Base-by-base conservation (phyloP, 306 rosid species). In the Dalbergia cultrata region DNA sequence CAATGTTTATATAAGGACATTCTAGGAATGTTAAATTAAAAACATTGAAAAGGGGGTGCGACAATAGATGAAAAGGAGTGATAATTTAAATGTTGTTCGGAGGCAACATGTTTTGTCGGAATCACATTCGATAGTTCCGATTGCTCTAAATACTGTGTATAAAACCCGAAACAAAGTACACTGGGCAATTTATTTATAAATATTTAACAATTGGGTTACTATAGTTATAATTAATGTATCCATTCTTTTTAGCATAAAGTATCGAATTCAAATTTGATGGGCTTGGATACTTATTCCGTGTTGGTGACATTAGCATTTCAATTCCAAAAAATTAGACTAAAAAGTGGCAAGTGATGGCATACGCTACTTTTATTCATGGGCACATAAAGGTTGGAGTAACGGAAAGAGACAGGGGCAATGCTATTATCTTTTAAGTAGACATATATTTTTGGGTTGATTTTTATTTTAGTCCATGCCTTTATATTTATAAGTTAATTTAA, bases 251-350 rank as follows among this genome's bases (percentile, higher is more conserved):
- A 9, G 21, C 8, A 73, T 12, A 18, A 57, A 3, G 16, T 57
- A 4, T 56, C 39, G 37, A 35, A 50, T 70, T 49, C 31, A 35
- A 72, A 31, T 50, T 52, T 70, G 16, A 35, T 21, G 43, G 49
- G 56, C 41, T 56, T 73, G 77, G 53, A 41, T 74, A 13, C 78
- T 73, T 72, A 17, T 54, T 72, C 65, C 4, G 13, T 39, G 13
- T 19, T 19, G 53, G 53, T 37, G 67, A 14, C 31, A 54, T 72
- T 17, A 54, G 53, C 37, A 26, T 59, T 58, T 59, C 33, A 59
- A 12, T 59, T 10, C 22, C 3, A 9, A 3, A 54, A 8, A 54
- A 16, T 26, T 26, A 18, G 54, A 72, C 19, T 6, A 54, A 72
- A 35, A 19, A 72, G 66, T 18, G 39, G 39, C 57, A 39, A 73